Evolutionary conservation across 257 asterid species (phyloP), one percentile per base, ranked within the genome.

Genomic region (Jacaranda mimosifolia): DNA sequence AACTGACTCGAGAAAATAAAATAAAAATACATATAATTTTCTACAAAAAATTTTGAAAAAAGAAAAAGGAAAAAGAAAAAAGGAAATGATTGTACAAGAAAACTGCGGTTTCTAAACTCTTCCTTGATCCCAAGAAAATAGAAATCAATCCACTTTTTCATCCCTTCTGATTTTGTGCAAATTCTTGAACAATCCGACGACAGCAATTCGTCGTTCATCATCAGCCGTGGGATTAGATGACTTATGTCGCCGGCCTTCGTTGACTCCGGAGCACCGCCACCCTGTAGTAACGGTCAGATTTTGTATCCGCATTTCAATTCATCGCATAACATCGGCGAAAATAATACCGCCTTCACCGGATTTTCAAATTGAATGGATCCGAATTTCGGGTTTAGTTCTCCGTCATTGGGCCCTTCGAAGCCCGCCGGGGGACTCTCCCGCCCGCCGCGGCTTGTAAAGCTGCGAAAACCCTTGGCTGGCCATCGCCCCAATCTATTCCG

Each of bases 371-470:
- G n/a, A 68, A 91, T 93, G 97, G 98, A 93, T 86, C 91, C 93
- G 53, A 79, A 87, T 83, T 73, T 85, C 76, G 89, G 91, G 17
- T 89, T 84, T 39, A 77, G 69, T 71, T 83, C 96, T 1, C 84
- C 96, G 69, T 84, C 97, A 49, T 76, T 84, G 75, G 87, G 84
- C 55, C 36, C 90, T 63, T 59, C 89, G 53, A 83, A 81, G 77
- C 79, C 90, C 65, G 48, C 89, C 73, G 73, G 67, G 59, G 89
- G 90, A 38, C 60, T 72, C 15, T 76, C 92, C 42, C 88, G 95
- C 8, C 87, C 91, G 67, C 86, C 97, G 56, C 89, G 99, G 57
- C 66, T 91, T 43, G 79, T 78, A 49, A 91, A 92, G 85, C 89
- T 82, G 45, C 91, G 93, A 83, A 93, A 89, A 82, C 85, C 93